Evolutionary conservation across 1,284 basidiomycete species (phyloP).

Genomic region (Irpex sp.): DNA sequence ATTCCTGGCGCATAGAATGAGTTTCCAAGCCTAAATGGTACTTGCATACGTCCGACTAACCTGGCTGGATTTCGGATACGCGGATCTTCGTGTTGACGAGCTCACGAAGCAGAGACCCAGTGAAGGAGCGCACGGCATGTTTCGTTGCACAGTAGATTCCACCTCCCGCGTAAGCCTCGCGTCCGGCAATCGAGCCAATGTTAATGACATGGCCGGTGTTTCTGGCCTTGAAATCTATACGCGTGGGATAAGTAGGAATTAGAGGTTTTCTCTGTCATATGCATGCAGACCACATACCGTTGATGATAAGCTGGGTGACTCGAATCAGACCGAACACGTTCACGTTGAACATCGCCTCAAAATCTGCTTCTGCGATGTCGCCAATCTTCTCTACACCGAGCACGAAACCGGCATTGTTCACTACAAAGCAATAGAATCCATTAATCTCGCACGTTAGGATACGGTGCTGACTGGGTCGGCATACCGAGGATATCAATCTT

Average conservation of each 20-base stretch:
- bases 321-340: conserved; percentile 90
- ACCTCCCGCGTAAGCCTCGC: conserved; percentile 89
- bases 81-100: conserved; percentile 89
- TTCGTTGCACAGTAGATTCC: conserved; percentile 83
- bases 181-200: conserved; percentile 90
- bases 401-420: conserved; percentile 89
- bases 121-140: conserved; percentile 89
- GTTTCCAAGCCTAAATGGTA: too few species aligned
- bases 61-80: conserved; percentile 90
- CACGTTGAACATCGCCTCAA: conserved; percentile 89
- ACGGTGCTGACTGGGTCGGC: conserved; percentile 13
- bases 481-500: conserved; percentile 74
- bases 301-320: conserved; percentile 76
- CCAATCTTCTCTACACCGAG: conserved; percentile 82
- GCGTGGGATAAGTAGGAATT: not conserved
- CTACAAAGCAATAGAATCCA: conserved; percentile 32
- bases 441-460: not conserved
- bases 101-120: conserved; percentile 79
- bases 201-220: conserved; percentile 93
- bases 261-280: not conserved
- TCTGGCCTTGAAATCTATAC: conserved; percentile 83
- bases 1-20: conserved; percentile 46
- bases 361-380: conserved; percentile 69
- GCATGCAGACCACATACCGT: conserved; percentile 37
- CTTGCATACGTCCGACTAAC: conserved; percentile 34